Conservation (phyloP, 768 basidiomycete genomes). For the Leccinum uliginosum region DNA sequence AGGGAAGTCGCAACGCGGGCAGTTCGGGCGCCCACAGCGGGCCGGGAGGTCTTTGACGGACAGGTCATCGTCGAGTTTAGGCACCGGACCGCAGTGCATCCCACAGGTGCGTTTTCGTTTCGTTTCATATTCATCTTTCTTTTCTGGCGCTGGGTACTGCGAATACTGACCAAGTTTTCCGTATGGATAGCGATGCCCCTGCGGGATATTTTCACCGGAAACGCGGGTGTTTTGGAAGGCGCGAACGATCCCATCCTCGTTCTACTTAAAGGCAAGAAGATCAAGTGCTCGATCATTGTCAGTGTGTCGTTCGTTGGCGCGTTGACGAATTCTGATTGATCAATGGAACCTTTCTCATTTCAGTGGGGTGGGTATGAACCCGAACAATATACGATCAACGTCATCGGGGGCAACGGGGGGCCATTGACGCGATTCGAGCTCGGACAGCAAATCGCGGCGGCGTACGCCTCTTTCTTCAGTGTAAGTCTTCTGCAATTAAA, state of each 20-base stretch:
- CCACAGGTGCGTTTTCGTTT: slow-evolving; percentile 1
- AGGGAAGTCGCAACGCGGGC: background rate
- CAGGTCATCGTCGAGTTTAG: slow-evolving; percentile 2
- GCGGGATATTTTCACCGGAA: background rate
- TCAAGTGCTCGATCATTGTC: slow-evolving; percentile 1
- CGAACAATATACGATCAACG: background rate
- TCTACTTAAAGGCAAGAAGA: too few species aligned
- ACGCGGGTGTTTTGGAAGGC: background rate
- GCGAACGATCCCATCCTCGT: background rate
- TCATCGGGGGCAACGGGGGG: background rate
- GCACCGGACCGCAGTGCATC: background rate
- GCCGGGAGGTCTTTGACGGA: background rate
- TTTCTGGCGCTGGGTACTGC: background rate
- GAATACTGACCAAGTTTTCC: background rate
- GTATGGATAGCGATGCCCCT: background rate
- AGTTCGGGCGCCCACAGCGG: background rate
- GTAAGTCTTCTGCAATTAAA: background rate
- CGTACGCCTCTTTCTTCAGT: background rate
- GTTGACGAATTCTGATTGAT: background rate
- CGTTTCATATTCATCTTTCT: background rate
- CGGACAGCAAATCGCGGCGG: background rate
- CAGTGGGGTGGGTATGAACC: slow-evolving; percentile 11
- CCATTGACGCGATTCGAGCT: slow-evolving; percentile 4
- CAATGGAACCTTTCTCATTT: background rate
- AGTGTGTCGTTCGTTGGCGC: background rate